These are phyloP conservation scores for Cladorrhinum sp. DNA, from an alignment of 2,329 filamentous ascomycete species.

Conservation along the genomic window DNA sequence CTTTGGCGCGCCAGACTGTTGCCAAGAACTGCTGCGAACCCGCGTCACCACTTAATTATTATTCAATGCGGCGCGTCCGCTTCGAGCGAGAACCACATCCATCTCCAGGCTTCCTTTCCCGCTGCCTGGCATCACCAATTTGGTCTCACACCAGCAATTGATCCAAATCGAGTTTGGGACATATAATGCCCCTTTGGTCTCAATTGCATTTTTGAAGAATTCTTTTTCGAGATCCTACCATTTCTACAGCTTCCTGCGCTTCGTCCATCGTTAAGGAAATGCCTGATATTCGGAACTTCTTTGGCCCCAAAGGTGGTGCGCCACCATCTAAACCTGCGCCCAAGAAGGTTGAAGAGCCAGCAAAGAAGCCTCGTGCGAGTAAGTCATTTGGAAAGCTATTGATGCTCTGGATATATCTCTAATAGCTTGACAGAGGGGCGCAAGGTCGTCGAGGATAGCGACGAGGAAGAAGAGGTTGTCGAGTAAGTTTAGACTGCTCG, in stretches of 20 bases:
- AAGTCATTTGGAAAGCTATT: conserved; percentile 23
- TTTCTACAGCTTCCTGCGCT: conserved; percentile 2
- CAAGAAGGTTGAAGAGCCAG: conserved; percentile 45
- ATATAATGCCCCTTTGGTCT: background rate
- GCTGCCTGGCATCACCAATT: conserved; percentile 15
- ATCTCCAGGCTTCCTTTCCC: conserved; percentile 26
- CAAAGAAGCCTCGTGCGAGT: conserved; percentile 47
- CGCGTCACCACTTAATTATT: conserved; percentile 21
- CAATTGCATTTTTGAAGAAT: conserved; percentile 1
- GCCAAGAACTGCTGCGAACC: conserved; percentile 15
- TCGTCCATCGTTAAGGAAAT: conserved; percentile 45
- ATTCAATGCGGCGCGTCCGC: conserved; percentile 19
- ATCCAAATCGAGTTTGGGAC: background rate
- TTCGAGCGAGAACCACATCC: background rate
- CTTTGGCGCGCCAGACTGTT: conserved; percentile 18
- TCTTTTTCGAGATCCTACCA: background rate
- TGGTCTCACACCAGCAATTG: conserved; percentile 3
- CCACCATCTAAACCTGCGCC: conserved; percentile 47
- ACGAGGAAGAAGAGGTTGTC: conserved; percentile 64
- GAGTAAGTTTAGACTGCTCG: conserved; percentile 41
- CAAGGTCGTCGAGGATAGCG: conserved; percentile 77
- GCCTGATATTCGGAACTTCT: conserved; percentile 92
- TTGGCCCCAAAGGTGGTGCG: conserved; percentile 69
- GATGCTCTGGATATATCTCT: background rate
- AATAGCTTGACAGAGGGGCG: conserved; percentile 45